Evolutionary conservation across 352 stramenopile genomes (phyloP).

Genomic region (Pythium inflatum): DNA sequence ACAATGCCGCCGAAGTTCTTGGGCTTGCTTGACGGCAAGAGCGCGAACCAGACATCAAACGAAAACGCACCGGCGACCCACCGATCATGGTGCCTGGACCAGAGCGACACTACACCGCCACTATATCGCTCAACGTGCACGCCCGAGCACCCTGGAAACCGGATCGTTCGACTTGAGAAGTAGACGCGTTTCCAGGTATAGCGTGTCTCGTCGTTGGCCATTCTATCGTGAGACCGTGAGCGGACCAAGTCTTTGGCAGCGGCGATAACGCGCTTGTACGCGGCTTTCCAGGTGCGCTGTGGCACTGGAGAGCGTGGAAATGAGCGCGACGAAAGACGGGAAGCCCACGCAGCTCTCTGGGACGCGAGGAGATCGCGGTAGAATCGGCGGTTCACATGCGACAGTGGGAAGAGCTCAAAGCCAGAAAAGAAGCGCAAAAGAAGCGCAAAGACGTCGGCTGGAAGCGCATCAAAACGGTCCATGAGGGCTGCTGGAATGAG

Average conservation of each 20-base stretch:
- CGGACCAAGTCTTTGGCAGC: constrained; percentile 6
- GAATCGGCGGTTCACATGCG: background rate
- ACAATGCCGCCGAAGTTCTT: background rate
- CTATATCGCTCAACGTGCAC: background rate
- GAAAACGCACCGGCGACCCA: background rate
- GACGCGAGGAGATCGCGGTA: background rate
- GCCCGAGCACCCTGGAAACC: background rate
- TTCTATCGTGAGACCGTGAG: background rate
- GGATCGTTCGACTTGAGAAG: constrained; percentile 8
- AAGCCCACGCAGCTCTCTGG: background rate
- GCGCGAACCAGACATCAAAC: background rate
- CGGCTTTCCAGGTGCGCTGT: constrained; percentile 18
- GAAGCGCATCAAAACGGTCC: background rate
- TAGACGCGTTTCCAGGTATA: constrained; percentile 8
- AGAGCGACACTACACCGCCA: background rate
- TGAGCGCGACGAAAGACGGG: background rate
- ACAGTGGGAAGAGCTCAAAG: constrained; percentile 5
- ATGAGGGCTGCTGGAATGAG: no score
- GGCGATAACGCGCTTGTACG: constrained; percentile 12
- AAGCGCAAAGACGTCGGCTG: background rate
- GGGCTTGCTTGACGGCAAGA: no score
- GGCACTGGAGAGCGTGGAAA: no score
- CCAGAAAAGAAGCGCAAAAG: constrained; percentile 1
- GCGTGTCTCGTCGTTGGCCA: background rate
- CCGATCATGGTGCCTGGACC: background rate